Percentiles rank a stretch among this genome's conserved stretches.
phyloP scores from a whole-genome alignment of 495 filamentous ascomycete genomes.

The Neurospora sp. region DNA sequence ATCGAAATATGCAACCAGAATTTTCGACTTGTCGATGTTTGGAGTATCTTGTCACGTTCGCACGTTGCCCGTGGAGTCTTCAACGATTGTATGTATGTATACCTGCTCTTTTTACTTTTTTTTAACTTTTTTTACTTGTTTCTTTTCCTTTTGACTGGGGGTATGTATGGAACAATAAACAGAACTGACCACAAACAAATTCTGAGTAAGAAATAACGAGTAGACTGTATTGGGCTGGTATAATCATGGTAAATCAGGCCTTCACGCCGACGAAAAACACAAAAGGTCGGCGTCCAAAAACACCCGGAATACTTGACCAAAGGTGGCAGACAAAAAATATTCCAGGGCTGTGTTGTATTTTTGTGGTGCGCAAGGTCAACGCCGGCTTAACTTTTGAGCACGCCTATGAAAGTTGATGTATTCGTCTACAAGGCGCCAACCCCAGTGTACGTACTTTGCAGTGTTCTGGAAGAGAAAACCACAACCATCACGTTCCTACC shows the following conservation, averaged over 20 bases:
- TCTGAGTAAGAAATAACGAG: too few species aligned
- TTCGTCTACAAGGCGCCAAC: not conserved
- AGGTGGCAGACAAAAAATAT: not conserved
- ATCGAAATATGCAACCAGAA: too few species aligned
- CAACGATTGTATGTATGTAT: too few species aligned
- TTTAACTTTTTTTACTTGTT: not conserved
- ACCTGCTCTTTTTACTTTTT: not conserved
- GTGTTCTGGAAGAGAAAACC: not conserved
- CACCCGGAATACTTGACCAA: too few species aligned
- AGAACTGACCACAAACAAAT: too few species aligned
- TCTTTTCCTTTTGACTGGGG: too few species aligned
- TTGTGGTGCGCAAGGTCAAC: not conserved
- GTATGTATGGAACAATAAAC: too few species aligned
- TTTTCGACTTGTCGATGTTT: too few species aligned
- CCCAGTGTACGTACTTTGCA: not conserved
- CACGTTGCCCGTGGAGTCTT: too few species aligned
- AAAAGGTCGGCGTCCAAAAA: not conserved
- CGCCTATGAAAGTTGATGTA: not conserved
- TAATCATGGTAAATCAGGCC: too few species aligned
- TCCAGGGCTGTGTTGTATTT: not conserved
- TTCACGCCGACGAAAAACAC: not conserved
- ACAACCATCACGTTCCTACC: not conserved
- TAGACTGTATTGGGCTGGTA: too few species aligned
- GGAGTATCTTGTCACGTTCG: too few species aligned
- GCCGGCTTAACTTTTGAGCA: not conserved